These are phyloP conservation scores for Globisporangium barbulae DNA, from an alignment of 352 stramenopile species.

Conservation along the genomic window DNA sequence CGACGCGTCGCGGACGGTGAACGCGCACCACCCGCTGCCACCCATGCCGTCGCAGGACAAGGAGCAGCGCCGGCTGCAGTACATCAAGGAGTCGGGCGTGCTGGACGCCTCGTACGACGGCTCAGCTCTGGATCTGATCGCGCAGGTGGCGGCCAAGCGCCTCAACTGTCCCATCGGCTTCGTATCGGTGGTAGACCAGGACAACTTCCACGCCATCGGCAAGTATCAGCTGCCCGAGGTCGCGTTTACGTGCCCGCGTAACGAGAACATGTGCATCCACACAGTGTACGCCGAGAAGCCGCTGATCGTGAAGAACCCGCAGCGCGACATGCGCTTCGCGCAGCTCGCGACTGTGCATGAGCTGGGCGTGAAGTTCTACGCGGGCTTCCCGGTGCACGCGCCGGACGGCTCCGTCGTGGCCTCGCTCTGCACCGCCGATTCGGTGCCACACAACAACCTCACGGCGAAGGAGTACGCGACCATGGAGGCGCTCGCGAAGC, in stretches of 20 bases:
- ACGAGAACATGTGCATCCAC: conserved; percentile 61
- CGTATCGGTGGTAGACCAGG: conserved; percentile 52
- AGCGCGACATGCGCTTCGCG: conserved; percentile 59
- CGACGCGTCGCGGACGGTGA: conserved; percentile 28
- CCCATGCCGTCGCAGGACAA: conserved; percentile 35
- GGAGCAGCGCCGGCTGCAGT: conserved; percentile 36
- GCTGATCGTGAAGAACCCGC: conserved; percentile 60
- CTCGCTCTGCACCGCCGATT: conserved; percentile 41
- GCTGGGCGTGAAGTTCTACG: conserved; percentile 60
- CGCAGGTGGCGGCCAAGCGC: conserved; percentile 45
- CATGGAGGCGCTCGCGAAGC: conserved; percentile 46
- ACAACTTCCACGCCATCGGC: conserved; percentile 46
- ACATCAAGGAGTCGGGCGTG: conserved; percentile 45
- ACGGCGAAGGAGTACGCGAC: conserved; percentile 70
- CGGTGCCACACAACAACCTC: conserved; percentile 48
- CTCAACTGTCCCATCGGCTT: conserved; percentile 58
- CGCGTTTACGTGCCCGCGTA: conserved; percentile 28
- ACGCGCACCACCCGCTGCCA: conserved; percentile 41
- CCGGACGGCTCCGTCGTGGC: conserved; percentile 47
- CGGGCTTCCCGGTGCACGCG: conserved; percentile 48
- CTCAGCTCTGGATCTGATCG: conserved; percentile 48
- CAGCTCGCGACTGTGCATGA: conserved; percentile 46
- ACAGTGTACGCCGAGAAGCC: conserved; percentile 56
- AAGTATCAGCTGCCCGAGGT: conserved; percentile 37
- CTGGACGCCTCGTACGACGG: conserved; percentile 40